A percentile compares a stretch with the other conserved stretches of the same genome.
These are phyloP conservation scores for Pestalotiopsis sp. DNA, from an alignment of 2,329 filamentous ascomycete genomes.

Conservation along the genomic window DNA sequence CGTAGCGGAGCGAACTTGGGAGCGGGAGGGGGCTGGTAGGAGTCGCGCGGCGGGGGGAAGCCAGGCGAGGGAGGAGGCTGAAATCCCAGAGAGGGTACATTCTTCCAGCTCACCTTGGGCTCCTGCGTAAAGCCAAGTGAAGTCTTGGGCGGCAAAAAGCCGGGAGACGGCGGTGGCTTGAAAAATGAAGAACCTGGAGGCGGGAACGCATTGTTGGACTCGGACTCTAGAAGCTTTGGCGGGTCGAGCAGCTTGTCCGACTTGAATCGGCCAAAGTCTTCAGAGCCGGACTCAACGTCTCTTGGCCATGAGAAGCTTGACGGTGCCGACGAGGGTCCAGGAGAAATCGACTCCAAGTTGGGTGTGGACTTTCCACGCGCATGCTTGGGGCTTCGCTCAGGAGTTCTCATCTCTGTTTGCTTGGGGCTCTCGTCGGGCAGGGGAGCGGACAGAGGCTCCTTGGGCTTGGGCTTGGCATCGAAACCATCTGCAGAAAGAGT, in stretches of 20 bases:
- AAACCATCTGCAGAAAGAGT: conserved; percentile 64
- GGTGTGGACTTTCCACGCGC: conserved; percentile 58
- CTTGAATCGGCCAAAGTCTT: conserved; percentile 44
- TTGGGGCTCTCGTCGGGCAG: conserved; percentile 57
- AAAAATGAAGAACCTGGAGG: conserved; percentile 32
- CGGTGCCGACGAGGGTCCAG: conserved; percentile 70
- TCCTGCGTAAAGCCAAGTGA: conserved; percentile 8
- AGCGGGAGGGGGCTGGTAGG: conserved; percentile 41
- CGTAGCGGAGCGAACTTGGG: conserved; percentile 45
- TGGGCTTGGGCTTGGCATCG: conserved; percentile 48
- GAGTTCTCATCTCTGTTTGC: conserved; percentile 42
- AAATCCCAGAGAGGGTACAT: conserved; percentile 1
- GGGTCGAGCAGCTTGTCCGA: conserved; percentile 36
- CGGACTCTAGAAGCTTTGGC: conserved; percentile 39
- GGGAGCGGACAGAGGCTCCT: conserved; percentile 64
- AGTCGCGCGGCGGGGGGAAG: conserved; percentile 27
- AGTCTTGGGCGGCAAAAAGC: conserved; percentile 4
- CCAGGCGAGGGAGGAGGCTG: conserved; percentile 17
- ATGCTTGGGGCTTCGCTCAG: conserved; percentile 47
- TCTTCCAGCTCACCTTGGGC: conserved; percentile 3
- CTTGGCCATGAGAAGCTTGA: conserved; percentile 63
- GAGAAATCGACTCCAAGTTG: conserved; percentile 52
- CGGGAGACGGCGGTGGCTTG: conserved; percentile 31
- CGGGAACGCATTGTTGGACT: conserved; percentile 24
- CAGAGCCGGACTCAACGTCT: conserved; percentile 45